Percentiles rank a stretch among this genome's conserved stretches.
Evolutionary conservation across 2,329 filamentous ascomycete genomes (phyloP).

Genomic region (Penicillium sp.): DNA sequence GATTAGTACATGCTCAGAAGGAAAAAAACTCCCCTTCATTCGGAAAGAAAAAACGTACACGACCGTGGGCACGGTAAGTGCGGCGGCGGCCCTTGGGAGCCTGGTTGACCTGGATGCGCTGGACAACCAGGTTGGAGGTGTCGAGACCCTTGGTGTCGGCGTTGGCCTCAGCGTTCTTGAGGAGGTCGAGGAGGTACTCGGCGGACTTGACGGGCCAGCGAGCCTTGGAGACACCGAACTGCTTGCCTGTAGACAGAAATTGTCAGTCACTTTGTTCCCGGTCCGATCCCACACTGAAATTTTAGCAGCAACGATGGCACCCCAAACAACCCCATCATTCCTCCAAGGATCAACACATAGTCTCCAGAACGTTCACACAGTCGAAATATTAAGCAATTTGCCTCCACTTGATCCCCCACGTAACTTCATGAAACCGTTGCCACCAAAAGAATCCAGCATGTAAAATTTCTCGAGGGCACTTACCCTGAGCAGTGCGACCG

Average conservation of each 20-base stretch:
- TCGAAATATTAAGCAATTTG: slow-evolving; percentile 9
- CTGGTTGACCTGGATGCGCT: slow-evolving; percentile 99
- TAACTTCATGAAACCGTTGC: slow-evolving; percentile 9
- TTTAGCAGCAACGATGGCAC: slow-evolving; percentile 13
- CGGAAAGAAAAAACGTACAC: slow-evolving; percentile 69
- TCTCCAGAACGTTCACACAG: background rate
- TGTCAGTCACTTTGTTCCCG: slow-evolving; percentile 17
- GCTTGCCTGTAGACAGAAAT: slow-evolving; percentile 69
- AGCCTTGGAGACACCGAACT: slow-evolving; percentile 95
- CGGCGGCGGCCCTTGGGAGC: slow-evolving; percentile 98
- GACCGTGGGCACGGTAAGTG: slow-evolving; percentile 99
- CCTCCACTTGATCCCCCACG: background rate
- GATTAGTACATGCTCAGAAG: background rate
- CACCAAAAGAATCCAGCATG: slow-evolving; percentile 11
- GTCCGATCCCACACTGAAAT: slow-evolving; percentile 8
- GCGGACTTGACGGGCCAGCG: slow-evolving; percentile 99
- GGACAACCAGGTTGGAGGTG: slow-evolving; percentile 94
- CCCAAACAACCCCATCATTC: slow-evolving; percentile 1
- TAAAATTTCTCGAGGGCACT: slow-evolving; percentile 45
- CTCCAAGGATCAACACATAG: background rate
- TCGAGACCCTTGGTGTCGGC: slow-evolving; percentile 96
- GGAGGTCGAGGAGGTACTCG: slow-evolving; percentile 93
- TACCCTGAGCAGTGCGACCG: slow-evolving; percentile 97
- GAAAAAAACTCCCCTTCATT: background rate
- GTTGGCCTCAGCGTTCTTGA: slow-evolving; percentile 97